Evolutionary conservation across 495 filamentous ascomycete genomes (phyloP).

Genomic region (Aspergillus diversus): DNA sequence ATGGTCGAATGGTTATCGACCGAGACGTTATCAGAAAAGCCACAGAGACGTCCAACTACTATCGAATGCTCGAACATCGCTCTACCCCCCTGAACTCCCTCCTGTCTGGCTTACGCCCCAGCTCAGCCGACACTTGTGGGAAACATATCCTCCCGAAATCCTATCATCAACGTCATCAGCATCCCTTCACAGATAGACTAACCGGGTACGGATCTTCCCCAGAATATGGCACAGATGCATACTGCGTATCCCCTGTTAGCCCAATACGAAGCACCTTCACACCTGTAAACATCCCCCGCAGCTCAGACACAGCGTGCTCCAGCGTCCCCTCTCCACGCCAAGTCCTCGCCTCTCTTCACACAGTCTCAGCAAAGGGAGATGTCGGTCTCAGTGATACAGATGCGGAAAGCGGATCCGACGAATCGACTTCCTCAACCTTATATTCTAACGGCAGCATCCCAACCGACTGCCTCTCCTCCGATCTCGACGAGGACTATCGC

Average conservation of each 20-base stretch:
- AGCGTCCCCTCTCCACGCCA: conserved; percentile 16
- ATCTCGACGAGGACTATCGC: conserved; percentile 27
- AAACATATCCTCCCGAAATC: conserved; percentile 7
- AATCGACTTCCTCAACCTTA: conserved; percentile 12
- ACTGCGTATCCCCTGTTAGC: conserved; percentile 36
- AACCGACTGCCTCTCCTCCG: conserved; percentile 3
- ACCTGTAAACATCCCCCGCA: conserved; percentile 40
- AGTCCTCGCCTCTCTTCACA: conserved; percentile 14
- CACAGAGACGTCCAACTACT: conserved; percentile 54
- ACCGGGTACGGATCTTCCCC: conserved; percentile 30
- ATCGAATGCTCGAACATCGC: conserved; percentile 39
- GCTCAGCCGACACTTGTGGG: conserved; percentile 8
- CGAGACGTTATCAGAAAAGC: conserved; percentile 58
- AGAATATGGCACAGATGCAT: conserved; percentile 29
- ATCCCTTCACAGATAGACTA: conserved; percentile 21
- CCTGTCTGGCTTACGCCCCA: conserved; percentile 10
- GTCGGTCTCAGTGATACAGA: conserved; percentile 9
- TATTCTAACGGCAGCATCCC: conserved; percentile 10
- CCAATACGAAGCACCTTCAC: conserved; percentile 34
- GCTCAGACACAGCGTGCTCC: conserved; percentile 19
- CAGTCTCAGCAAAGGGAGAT: not conserved
- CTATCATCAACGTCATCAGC: not conserved
- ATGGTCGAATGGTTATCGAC: conserved; percentile 71
- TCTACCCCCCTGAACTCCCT: conserved; percentile 8
- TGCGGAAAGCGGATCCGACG: conserved; percentile 18